Evolutionary conservation across 208 protist genomes (phyloP).

Genomic region (Wallacemonas rigidus): DNA sequence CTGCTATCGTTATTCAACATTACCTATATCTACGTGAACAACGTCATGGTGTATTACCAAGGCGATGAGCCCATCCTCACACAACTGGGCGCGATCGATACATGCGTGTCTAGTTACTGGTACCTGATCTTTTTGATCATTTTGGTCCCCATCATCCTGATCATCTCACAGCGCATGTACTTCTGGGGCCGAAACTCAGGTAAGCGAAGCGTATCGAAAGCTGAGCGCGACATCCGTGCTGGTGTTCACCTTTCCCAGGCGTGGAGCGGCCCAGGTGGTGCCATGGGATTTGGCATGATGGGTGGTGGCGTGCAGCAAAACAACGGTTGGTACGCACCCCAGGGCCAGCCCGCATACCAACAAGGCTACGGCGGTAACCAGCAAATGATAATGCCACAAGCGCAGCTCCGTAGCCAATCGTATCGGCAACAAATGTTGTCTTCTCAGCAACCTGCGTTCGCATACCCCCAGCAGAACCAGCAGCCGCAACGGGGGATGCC

Average conservation of each 20-base stretch:
- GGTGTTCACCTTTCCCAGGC: constrained; percentile 35
- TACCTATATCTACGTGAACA: constrained; percentile 37
- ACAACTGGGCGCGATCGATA: constrained; percentile 28
- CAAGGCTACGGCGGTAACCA: constrained; percentile 9
- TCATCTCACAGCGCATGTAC: constrained; percentile 54
- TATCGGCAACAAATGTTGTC: not conserved
- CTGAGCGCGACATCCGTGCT: constrained; percentile 74
- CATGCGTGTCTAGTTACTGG: constrained; percentile 71
- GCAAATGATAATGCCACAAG: constrained; percentile 14
- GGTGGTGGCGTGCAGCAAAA: constrained; percentile 4
- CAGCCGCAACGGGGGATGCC: not conserved
- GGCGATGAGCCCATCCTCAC: constrained; percentile 23
- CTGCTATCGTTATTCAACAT: constrained; percentile 47
- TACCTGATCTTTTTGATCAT: constrained; percentile 87
- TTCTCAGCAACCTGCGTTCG: not conserved
- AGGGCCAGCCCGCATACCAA: not conserved
- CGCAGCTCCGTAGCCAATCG: not conserved
- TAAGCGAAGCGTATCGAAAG: constrained; percentile 37
- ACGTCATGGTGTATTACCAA: constrained; percentile 46
- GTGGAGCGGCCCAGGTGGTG: not conserved
- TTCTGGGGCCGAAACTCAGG: constrained; percentile 52
- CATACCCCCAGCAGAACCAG: not conserved
- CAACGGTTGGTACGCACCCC: constrained; percentile 7
- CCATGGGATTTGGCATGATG: constrained; percentile 15
- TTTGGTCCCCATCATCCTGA: constrained; percentile 59